Percentiles rank a stretch among this genome's conserved stretches.
Evolutionary conservation across 345 rosid genomes (phyloP).

Genomic region (Salix caprea): DNA sequence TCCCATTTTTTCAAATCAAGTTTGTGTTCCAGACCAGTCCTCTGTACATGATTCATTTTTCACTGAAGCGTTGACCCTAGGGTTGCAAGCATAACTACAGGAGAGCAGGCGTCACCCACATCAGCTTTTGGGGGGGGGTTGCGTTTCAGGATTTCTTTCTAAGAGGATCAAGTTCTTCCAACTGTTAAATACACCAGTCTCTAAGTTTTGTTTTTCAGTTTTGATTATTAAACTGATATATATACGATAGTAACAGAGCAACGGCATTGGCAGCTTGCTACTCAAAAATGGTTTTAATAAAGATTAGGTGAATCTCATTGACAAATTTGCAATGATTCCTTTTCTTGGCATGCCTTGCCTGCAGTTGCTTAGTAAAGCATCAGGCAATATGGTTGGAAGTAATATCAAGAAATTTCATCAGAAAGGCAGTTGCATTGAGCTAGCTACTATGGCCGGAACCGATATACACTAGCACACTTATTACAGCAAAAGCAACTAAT

Average conservation of each 20-base stretch:
- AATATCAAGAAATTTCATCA: not conserved
- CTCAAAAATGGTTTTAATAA: not conserved
- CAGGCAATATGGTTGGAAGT: not conserved
- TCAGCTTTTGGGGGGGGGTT: not conserved
- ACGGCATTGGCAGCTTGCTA: not conserved
- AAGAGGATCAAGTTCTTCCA: not conserved
- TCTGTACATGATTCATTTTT: constrained; percentile 8
- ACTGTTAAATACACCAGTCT: not conserved
- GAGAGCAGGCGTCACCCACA: not conserved
- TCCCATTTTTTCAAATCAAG: constrained; percentile 3
- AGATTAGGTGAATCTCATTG: not conserved
- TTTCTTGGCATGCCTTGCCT: not conserved
- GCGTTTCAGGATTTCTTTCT: not conserved
- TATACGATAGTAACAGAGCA: not conserved
- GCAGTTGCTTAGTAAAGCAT: not conserved
- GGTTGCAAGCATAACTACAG: constrained; percentile 4
- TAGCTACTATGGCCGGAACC: not conserved
- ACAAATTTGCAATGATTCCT: not conserved
- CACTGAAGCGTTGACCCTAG: constrained; percentile 22
- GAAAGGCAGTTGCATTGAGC: not conserved
- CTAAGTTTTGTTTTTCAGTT: not conserved
- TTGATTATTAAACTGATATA: not conserved
- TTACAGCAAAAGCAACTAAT: constrained; percentile 10
- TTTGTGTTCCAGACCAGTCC: not conserved
- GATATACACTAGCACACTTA: not conserved